Percentiles rank a stretch among this genome's conserved stretches.
Conservation (phyloP, 192 early-diverging fungal genomes). For the Pecoramyces ruminantium region DNA sequence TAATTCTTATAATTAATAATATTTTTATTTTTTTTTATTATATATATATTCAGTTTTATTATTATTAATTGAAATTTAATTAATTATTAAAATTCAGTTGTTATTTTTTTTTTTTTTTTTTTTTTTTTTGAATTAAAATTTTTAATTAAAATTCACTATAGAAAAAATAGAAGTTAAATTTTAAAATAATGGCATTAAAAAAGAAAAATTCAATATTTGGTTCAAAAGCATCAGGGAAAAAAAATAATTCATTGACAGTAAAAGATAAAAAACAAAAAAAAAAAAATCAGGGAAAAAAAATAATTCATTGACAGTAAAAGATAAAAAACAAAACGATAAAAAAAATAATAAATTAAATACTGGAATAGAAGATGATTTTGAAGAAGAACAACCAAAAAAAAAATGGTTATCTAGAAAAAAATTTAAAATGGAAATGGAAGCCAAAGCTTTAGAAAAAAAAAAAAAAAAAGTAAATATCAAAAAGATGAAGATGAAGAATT, state of each 20-base stretch:
- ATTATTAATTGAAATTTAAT: too few relatives aligned
- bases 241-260: background rate
- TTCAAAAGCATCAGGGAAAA: constrained; percentile 6
- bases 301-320: background rate
- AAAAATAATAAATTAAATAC: constrained; percentile 1
- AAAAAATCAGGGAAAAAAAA: constrained; percentile 8
- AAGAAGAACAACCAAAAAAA: background rate
- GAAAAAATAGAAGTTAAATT: background rate
- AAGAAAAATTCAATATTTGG: background rate
- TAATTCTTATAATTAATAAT: too few relatives aligned
- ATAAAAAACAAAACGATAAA: constrained; percentile 5
- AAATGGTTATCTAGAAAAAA: background rate
- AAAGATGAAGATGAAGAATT: constrained; percentile 12
- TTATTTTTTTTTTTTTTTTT: too few relatives aligned
- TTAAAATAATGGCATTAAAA: constrained; percentile 3
- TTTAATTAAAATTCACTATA: constrained; percentile 1
- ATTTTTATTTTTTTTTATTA: too few relatives aligned
- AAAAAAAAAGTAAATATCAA: constrained; percentile 1
- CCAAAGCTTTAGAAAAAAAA: constrained; percentile 1
- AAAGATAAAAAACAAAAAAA: constrained; percentile 6
- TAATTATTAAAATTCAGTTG: too few relatives aligned
- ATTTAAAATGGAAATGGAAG: background rate
- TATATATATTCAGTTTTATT: too few relatives aligned
- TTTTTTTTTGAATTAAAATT: background rate
- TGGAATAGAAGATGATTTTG: background rate